Conservation (phyloP, 306 rosid genomes). For the Vachellia collinsii region DNA sequence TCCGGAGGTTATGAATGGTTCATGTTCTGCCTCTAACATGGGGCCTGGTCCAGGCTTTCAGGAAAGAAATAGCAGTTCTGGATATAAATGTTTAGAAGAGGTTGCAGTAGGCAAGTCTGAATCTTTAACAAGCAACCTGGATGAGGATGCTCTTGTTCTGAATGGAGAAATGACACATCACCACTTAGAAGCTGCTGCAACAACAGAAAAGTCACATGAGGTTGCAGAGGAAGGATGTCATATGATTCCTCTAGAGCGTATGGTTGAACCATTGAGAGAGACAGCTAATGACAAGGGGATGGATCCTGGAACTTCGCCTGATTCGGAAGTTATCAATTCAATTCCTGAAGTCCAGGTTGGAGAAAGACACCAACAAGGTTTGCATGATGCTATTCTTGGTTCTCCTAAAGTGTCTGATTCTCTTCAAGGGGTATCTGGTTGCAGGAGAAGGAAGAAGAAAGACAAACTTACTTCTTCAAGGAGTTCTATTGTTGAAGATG, state of each 20-base stretch:
- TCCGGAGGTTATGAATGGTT: constrained; percentile 57
- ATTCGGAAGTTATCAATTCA: constrained; percentile 91
- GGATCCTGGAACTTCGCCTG: constrained; percentile 99
- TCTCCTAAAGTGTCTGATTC: constrained; percentile 56
- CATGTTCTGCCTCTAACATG: constrained; percentile 44
- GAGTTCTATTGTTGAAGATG: constrained; percentile 46
- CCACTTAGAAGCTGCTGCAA: constrained; percentile 47
- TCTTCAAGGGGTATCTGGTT: constrained; percentile 42
- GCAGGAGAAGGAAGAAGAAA: constrained; percentile 63
- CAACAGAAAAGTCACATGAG: constrained; percentile 50
- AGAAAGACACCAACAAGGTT: constrained; percentile 56
- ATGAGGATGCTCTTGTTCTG: constrained; percentile 49
- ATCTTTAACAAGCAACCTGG: constrained; percentile 43
- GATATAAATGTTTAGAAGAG: constrained; percentile 43
- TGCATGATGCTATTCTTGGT: constrained; percentile 50
- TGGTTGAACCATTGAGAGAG: constrained; percentile 59
- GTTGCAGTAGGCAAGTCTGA: constrained; percentile 40
- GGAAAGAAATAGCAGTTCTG: constrained; percentile 43
- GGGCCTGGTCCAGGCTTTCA: constrained; percentile 46
- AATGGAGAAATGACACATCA: constrained; percentile 54
- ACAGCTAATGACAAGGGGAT: constrained; percentile 48
- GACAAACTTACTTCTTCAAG: constrained; percentile 43
- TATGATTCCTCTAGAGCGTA: constrained; percentile 45
- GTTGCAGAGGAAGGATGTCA: constrained; percentile 44
- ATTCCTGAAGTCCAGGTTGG: constrained; percentile 65